Base-by-base conservation (phyloP, 164 flowering plant genomes). In the Tinospora cordifolia region DNA sequence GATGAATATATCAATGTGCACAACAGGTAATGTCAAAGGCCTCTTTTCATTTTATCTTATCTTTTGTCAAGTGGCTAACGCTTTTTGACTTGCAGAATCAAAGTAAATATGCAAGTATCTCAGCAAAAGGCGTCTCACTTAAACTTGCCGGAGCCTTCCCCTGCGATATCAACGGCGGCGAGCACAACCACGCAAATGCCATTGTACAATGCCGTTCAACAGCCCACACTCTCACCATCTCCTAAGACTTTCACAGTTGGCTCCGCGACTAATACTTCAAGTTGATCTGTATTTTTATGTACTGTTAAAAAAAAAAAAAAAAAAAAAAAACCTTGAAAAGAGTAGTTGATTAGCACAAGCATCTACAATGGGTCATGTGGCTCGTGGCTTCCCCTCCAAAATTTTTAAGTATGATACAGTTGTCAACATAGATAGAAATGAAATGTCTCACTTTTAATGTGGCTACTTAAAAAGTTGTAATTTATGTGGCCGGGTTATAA, bases 1-100 rank as follows among this genome's bases (percentile, higher is more conserved):
- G 98, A 93, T 81, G 97, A 89, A 78, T 93, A 90, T 62, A 89
- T 93, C 59, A 87, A 93, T 71, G 87, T 91, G 69, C 97, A 91
- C 77, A 93, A 93, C 80, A 88, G 92, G 98, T 93, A 82, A 75
- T 46, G 0, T 25, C 58, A 40, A 2, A 44, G 65, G n/a, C 1
- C 51, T 6, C 19, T 4, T 40, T 51, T 51, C 59, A 51, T 51
- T 51, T 51, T n/a, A 15, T 51, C 59, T 5, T 17, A 51, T 51
- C 17, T 11, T n/a, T 17, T 0, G 59, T 51, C 3, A 51, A 3
- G 59, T 3, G n/a, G 21, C 59, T 51, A 7, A 60, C 4, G 8
- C 38, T 68, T 70, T 44, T 72, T 67, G 69, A 22, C 39, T 67
- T 68, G 77, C 92, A 92, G 98, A 82, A 92, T 92, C 76, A 90